Evolutionary conservation across 371 early-diverging fungal species (phyloP).

Genomic region (Thermomucor indicae-seudaticae): DNA sequence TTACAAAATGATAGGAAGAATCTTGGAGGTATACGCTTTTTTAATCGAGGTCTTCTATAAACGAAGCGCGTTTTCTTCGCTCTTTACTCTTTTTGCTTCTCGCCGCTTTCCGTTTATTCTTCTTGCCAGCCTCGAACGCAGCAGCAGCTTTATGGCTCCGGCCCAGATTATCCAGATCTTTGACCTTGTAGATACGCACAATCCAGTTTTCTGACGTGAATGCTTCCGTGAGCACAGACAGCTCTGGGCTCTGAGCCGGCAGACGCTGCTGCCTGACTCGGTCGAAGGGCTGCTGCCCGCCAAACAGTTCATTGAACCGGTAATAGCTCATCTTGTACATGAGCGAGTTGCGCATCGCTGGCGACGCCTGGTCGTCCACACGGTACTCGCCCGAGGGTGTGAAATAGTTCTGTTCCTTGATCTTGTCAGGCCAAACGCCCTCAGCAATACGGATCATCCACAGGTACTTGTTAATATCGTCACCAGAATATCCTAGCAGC

Average conservation of each 20-base stretch:
- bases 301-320: conserved; percentile 85
- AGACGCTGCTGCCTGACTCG: conserved; percentile 84
- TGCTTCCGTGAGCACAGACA: conserved; percentile 89
- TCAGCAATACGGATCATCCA: conserved; percentile 99
- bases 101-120: conserved; percentile 31
- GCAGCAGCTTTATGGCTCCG: conserved; percentile 71
- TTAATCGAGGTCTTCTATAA: conserved; percentile 12
- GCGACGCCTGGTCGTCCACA: conserved; percentile 87
- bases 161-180: conserved; percentile 89
- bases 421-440: conserved; percentile 93
- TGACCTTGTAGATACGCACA: conserved; percentile 96
- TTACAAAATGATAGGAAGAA: too few relatives aligned
- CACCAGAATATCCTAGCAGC: conserved; percentile 94
- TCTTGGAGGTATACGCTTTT: too few relatives aligned
- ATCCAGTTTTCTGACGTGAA: conserved; percentile 91
- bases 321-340: conserved; percentile 98
- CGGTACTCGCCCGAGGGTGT: conserved; percentile 89
- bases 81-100: conserved; percentile 38
- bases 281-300: conserved; percentile 73
- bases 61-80: conserved; percentile 38
- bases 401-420: conserved; percentile 87
- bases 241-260: conserved; percentile 72
- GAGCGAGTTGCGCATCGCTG: conserved; percentile 85
- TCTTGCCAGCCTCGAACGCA: conserved; percentile 55
- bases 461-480: conserved; percentile 99